Base-by-base conservation (phyloP, 805 yeast genomes). In the Scheffersomyces amazonensis region DNA sequence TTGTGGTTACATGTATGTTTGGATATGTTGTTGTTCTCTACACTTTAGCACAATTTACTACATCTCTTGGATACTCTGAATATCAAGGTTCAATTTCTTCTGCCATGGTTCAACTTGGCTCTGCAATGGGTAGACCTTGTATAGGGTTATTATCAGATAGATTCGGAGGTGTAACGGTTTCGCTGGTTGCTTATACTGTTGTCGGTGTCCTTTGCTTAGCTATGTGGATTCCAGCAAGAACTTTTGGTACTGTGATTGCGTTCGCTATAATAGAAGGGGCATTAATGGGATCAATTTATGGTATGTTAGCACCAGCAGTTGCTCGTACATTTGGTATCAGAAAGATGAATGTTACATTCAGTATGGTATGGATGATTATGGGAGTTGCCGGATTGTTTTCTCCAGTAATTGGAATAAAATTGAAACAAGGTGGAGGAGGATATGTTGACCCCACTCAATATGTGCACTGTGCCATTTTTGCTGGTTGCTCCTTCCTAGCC, bases 11-110 rank as follows among this genome's bases (percentile, higher is more conserved):
- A 34, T 72, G 83, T 9, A 59, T 77, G 56, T 68, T 80, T 45
- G 87, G 85, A 0, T 81, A 81, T 48, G 83, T 79, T 28, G 71
- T 76, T 16, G 62, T 78, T 29, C 63, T 80, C 53, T 80, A 80
- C 53, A 72, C 77, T 25, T 57, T 81, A 46, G 77, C 81, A 7
- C 80, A 80, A 46, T 79, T 75, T 47, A 77, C 86, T 9, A 65
- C 72, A 3, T 73, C 83, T 2, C 48, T 81, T 39, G 88, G 88
- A 1, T 81, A 79, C 47, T 43, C 71, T 3, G 61, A 73, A 1
- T 49, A 63, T 16, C 77, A 81, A 42, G 83, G 83, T 2, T 71
- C 85, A 1, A 60, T 74, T 17, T 81, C 76, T 3, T 58, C 81
- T 1, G 80, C 84, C 15, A 74, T 79, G 81, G 64, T 76, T 9